Base-by-base conservation (phyloP, 2,329 filamentous ascomycete species). In the Pyrenophora graminea region DNA sequence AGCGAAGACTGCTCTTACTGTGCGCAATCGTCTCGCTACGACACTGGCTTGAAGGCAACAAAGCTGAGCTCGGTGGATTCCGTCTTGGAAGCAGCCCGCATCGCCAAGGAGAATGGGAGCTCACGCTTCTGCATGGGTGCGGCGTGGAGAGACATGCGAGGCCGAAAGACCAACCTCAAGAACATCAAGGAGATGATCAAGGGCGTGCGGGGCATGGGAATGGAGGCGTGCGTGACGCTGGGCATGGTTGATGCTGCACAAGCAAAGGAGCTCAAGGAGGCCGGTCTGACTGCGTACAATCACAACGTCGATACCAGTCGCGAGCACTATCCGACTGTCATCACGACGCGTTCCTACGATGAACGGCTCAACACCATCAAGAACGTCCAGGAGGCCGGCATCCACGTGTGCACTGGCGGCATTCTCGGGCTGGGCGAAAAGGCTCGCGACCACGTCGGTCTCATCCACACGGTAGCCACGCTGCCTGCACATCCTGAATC, bases 51-150 rank as follows among this genome's bases (percentile, higher is more conserved):
- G 27, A 84, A 90, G 68, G 89, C 91, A 9, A 89, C 88, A 56
- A 89, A 90, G 63, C 85, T 95, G 68, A 87, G 87, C 56, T 82
- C 84, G 1, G 90, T 96, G 47, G 89, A 94, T 51, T 85, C 88
- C 0, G 91, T 96, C 1, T 84, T 96, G 19, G 84, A 82, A 32
- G 89, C 90, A 2, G 91, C 91, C 1, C 84, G 85, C 31, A 83
- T 84, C 27, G 91, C 91, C 53, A 90, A 89, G 66, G 85, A 84
- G 48, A 94, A 94, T 59, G 91, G 91, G 42, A 91, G 88, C 77
- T 95, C 90, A 7, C 85, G 91, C 2, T 96, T 96, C 81, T 96
- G 91, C 77, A 96, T 96, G 91, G 91, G 91, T 7, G 91, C 91
- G 3, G 91, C 91, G 0, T 96, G 91, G 91, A 81, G 91, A 32